A percentile compares a stretch with the other conserved stretches of the same genome.
phyloP scores from a whole-genome alignment of 306 rosid genomes.

The Albizia julibrissin region DNA sequence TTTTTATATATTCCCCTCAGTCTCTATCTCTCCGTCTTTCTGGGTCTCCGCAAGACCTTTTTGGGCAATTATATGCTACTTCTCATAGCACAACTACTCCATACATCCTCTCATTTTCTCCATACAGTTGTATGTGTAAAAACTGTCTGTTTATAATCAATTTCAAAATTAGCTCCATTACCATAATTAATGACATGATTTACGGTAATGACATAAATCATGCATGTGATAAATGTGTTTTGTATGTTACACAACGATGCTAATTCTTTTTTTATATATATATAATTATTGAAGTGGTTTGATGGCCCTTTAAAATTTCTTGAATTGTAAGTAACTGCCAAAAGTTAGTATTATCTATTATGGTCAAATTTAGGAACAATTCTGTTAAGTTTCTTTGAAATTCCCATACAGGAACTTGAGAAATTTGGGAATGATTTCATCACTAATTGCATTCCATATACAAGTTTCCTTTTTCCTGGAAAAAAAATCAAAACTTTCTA shows the following conservation, averaged over 20 bases:
- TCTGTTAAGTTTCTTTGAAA: conserved; percentile 5
- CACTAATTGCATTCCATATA: conserved; percentile 34
- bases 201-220: conserved; percentile 35
- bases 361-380: conserved; percentile 22
- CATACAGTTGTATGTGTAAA: neutral
- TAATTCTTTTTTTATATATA: neutral
- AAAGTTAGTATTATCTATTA: neutral
- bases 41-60: conserved; percentile 25
- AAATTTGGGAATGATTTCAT: conserved; percentile 17
- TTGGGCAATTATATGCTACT: conserved; percentile 34
- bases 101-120: conserved; percentile 17
- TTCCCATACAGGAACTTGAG: conserved; percentile 2
- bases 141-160: neutral
- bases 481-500: neutral
- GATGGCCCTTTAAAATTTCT: neutral
- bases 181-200: conserved; percentile 26
- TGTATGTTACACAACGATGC: neutral
- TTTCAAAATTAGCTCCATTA: neutral
- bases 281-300: neutral
- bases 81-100: conserved; percentile 35
- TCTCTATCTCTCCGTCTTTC: conserved; percentile 17
- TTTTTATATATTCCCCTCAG: conserved; percentile 8
- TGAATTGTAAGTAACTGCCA: conserved; percentile 11
- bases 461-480: neutral
- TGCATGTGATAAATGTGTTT: conserved; percentile 31